A percentile compares a stretch with the other conserved stretches of the same genome.
Evolutionary conservation across 2,329 filamentous ascomycete genomes (phyloP).

Genomic region (Talaromyces verruculosus): DNA sequence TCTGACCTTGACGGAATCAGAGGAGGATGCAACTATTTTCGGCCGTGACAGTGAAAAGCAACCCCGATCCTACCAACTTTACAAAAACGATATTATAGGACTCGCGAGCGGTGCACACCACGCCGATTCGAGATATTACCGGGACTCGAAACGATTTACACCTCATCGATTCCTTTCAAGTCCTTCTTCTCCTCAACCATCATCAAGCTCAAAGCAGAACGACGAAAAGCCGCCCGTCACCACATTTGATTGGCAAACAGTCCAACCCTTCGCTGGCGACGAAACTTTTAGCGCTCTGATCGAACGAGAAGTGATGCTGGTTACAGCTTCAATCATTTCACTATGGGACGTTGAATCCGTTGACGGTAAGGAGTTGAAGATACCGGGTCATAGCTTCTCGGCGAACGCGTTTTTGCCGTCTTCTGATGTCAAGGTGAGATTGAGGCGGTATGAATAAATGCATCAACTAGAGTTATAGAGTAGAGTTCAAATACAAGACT

Average conservation of each 20-base stretch:
- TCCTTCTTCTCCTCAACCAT: neutral
- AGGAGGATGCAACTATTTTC: constrained; percentile 32
- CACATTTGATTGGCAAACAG: constrained; percentile 41
- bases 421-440: constrained; percentile 55
- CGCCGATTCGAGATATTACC: constrained; percentile 42
- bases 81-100: constrained; percentile 45
- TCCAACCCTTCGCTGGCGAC: constrained; percentile 53
- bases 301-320: constrained; percentile 51
- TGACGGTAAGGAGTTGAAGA: constrained; percentile 45
- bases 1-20: constrained; percentile 41
- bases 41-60: constrained; percentile 25
- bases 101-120: constrained; percentile 49
- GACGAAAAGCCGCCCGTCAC: neutral
- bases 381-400: constrained; percentile 53
- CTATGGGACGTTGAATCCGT: constrained; percentile 58
- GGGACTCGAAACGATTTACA: constrained; percentile 45
- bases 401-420: constrained; percentile 53
- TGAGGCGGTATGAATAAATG: constrained; percentile 42
- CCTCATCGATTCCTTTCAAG: constrained; percentile 49
- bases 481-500: neutral
- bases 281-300: constrained; percentile 43
- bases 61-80: constrained; percentile 42
- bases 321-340: constrained; percentile 54
- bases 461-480: neutral
- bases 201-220: constrained; percentile 24